Base-by-base conservation (phyloP, 768 basidiomycete genomes). In the Calocybe gangraenosa region DNA sequence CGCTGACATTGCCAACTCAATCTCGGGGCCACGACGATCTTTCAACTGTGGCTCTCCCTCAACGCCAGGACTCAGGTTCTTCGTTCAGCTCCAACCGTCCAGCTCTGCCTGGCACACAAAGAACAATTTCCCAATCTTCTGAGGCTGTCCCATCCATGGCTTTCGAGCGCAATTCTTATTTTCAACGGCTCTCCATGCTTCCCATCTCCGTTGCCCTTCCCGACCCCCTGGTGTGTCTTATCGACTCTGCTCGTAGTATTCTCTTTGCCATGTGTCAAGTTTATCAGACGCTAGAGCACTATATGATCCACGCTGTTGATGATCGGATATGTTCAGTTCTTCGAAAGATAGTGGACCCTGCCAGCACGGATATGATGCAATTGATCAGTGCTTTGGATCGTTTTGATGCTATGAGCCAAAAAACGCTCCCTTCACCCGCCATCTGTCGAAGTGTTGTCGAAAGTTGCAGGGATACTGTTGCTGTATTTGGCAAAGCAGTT, bases 181-280 rank as follows among this genome's bases (percentile, higher is more conserved):
- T 99, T 67, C 84, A 86, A 30, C 82, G 93, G n/a, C 71, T 95
- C 18, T 92, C 92, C 2, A 81, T 84, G 23, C 67, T 92, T 3
- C 86, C 87, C 1, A 66, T 81, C 23, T 74, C 81, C 15, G 79
- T 76, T 53, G 73, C 81, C 15, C 76, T 96, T 7, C 89, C 94
- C 0, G 67, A 73, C 13, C 66, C 85, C 11, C 70, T 98, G 7
- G 65, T 82, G 17, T 72, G 71, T 32, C 71, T 95, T 34, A 75
- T 92, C 35, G 92, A 98, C 57, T 84, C 87, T n/a, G 84, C 91
- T 37, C 84, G 96, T 20, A 92, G 89, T 18, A 83, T 98, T 46
- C 75, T 97, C 31, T 98, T 96, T 60, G 87, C 92, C 2, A 74
- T 92, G 51, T 90, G 89, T 33, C 94, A 97, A 65, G 79, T 97